phyloP scores from a whole-genome alignment of 169 alveolate genomes.

The Eimeria necatrix region DNA sequence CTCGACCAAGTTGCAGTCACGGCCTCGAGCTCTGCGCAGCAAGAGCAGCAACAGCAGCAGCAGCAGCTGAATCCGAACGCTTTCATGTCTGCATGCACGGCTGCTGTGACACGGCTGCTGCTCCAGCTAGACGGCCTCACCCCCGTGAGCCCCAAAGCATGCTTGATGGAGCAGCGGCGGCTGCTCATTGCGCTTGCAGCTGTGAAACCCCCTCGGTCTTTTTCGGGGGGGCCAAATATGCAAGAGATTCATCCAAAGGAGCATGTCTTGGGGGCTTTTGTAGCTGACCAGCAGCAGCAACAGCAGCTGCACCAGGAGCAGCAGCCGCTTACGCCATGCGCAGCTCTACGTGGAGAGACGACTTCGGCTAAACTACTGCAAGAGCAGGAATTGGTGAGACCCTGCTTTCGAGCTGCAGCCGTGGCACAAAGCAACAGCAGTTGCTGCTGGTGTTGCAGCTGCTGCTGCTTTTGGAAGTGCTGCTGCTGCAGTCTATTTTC shows the following conservation, averaged over 20 bases:
- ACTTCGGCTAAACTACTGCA: conserved; percentile 19
- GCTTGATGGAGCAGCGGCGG: not conserved
- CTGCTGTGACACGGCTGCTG: conserved; percentile 34
- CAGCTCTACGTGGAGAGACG: conserved; percentile 30
- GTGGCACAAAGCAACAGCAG: not conserved
- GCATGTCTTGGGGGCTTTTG: too few species aligned
- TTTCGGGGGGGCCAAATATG: not conserved
- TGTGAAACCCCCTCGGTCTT: not conserved
- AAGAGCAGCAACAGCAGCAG: conserved; percentile 43
- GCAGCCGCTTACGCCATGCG: conserved; percentile 25
- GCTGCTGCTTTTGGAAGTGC: conserved; percentile 7
- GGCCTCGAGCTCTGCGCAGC: not conserved
- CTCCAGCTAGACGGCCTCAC: not conserved
- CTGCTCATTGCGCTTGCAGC: not conserved
- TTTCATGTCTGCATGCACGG: not conserved
- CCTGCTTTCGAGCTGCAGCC: not conserved
- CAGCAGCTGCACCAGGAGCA: conserved; percentile 57
- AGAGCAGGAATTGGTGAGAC: conserved; percentile 24
- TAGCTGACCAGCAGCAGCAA: not conserved
- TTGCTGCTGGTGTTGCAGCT: not conserved
- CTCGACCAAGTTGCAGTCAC: not conserved
- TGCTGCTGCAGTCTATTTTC: not conserved
- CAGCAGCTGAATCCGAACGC: not conserved
- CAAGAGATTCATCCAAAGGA: too few species aligned
- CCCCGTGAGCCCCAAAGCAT: not conserved